Base-by-base conservation (phyloP, 2,329 filamentous ascomycete species). In the Botrytis byssoidea region DNA sequence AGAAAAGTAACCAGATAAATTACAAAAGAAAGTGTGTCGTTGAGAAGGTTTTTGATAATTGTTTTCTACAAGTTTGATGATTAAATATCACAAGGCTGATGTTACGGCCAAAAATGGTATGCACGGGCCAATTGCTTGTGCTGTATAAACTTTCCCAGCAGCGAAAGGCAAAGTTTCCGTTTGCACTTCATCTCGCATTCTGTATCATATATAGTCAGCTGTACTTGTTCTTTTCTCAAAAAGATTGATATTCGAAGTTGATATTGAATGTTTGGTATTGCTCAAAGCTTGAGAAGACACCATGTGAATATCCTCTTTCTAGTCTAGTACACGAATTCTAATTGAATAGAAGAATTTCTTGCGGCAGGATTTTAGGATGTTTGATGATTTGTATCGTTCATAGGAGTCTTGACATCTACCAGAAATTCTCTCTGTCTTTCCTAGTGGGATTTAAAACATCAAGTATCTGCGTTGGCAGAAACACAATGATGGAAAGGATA, bases 21-120 rank as follows among this genome's bases (percentile, higher is more conserved):
- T 57, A 57, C 35, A 68, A 68, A 57, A 55, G 65, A 68, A 51
- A 29, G 35, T 57, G 14, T 46, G 61, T 44, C 40, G 20, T 32
- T 65, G 40, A 65, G n/a, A 57, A 57, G 42, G 61, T 10, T 65
- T 65, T 65, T 44, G 40, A 65, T 32, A 65, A 32, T 65, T 68
- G 22, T 55, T 37, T 67, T 51, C 7, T 67, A 2, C 14, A 55
- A 57, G 65, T 55, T 68, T 57, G 65, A 42, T 68, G 46, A 55
- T 55, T 68, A 68, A 68, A 68, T 68, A 68, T 68, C 46, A 55
- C 65, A 68, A 68, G 65, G 65, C 65, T 68, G 65, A 68, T 29
- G 65, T 55, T 68, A 44, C 16, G 37, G 18, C 48, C 48, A 68
- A 68, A 55, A 68, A 55, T 37, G n/a, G n/a, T 57, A 16, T 68